Evolutionary conservation across 306 rosid genomes (phyloP).

Genomic region (Ammopiptanthus mongolicus): DNA sequence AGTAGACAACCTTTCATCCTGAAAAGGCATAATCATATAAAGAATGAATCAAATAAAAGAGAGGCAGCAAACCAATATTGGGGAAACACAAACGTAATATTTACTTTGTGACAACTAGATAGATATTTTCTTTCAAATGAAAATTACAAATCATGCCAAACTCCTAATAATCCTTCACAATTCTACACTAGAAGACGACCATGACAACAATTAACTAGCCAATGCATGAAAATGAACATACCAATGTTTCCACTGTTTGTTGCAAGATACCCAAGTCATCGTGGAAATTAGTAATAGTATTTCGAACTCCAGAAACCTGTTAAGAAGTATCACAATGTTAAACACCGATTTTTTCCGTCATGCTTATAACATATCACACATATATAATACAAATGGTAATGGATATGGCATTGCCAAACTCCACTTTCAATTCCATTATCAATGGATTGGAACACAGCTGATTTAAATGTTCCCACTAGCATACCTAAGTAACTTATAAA

Average conservation of each 20-base stretch:
- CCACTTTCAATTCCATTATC: conserved; percentile 4
- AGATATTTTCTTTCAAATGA: not conserved
- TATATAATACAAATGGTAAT: not conserved
- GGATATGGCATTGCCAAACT: not conserved
- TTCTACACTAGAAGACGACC: not conserved
- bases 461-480: conserved; percentile 6
- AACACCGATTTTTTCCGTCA: not conserved
- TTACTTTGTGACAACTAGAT: not conserved
- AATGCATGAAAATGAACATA: conserved; percentile 41
- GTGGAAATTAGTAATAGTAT: conserved; percentile 46
- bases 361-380: conserved; percentile 6
- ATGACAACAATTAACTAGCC: not conserved
- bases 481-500: not conserved
- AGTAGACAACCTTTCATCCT: conserved; percentile 60
- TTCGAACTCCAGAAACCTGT: conserved; percentile 78
- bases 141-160: not conserved
- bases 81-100: not conserved
- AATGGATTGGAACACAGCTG: not conserved
- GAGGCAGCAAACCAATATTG: not conserved
- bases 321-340: conserved; percentile 26
- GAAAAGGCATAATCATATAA: conserved; percentile 24
- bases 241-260: conserved; percentile 60
- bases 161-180: conserved; percentile 7
- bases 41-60: conserved; percentile 17
- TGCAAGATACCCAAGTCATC: conserved; percentile 56